phyloP scores from a whole-genome alignment of 1,284 basidiomycete species.

The Sanghuangporus baumii region DNA sequence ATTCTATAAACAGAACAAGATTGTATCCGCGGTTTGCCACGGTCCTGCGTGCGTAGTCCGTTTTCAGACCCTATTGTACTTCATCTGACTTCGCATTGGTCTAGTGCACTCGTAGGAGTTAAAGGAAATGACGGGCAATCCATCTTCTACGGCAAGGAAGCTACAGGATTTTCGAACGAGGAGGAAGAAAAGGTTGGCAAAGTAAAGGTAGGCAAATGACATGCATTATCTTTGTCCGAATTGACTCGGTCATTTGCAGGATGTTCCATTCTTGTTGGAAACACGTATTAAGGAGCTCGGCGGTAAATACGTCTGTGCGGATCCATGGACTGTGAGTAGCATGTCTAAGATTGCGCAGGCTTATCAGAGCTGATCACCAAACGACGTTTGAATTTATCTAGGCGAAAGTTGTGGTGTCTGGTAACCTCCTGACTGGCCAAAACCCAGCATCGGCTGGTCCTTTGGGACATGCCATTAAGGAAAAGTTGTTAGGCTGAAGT shows the following conservation, averaged over 20 bases:
- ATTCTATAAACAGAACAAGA: slow-evolving; percentile 58
- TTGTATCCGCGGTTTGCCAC: slow-evolving; percentile 69
- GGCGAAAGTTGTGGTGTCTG: slow-evolving; percentile 42
- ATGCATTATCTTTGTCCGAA: background rate
- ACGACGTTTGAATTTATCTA: slow-evolving; percentile 14
- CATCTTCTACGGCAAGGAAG: slow-evolving; percentile 55
- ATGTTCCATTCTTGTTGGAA: slow-evolving; percentile 69
- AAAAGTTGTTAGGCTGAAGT: slow-evolving; percentile 19
- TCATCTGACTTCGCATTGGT: slow-evolving; percentile 18
- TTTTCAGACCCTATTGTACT: background rate
- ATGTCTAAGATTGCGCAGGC: background rate
- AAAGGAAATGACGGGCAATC: slow-evolving; percentile 50
- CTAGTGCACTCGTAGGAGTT: slow-evolving; percentile 43
- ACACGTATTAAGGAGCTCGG: slow-evolving; percentile 47
- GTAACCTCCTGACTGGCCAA: slow-evolving; percentile 58
- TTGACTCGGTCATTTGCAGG: slow-evolving; percentile 20
- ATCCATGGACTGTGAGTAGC: slow-evolving; percentile 51
- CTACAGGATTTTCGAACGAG: slow-evolving; percentile 67
- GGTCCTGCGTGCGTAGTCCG: slow-evolving; percentile 45
- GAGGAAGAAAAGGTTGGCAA: slow-evolving; percentile 54
- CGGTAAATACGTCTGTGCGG: slow-evolving; percentile 50
- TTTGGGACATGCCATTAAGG: slow-evolving; percentile 44
- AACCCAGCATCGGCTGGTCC: slow-evolving; percentile 61
- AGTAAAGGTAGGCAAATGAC: slow-evolving; percentile 29
- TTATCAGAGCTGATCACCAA: background rate